Base-by-base conservation (phyloP, 768 basidiomycete species). In the Collybia nuda region DNA sequence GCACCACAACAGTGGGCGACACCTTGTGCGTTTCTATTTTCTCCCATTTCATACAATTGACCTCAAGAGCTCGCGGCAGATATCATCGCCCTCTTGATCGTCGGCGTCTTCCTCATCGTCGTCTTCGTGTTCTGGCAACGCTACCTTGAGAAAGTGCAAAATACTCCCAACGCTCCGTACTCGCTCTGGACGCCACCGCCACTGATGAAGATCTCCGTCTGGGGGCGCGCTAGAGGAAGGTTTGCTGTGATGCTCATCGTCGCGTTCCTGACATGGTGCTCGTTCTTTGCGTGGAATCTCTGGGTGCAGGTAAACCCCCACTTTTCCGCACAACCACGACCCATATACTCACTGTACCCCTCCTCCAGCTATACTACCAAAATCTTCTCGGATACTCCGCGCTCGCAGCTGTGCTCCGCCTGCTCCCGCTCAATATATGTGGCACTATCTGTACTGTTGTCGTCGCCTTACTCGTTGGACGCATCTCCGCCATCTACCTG, bases 401-500 rank as follows among this genome's bases (percentile, higher is more conserved):
- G 0, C 67, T 92, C 15, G 67, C 71, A 8, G 79, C 85, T 0
- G 86, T 89, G 64, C 52, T 87, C 17, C 79, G 87, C 1, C 66
- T 91, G 42, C 51, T 90, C 1, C 90, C 90, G 1, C 88, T 88
- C 84, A 78, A 80, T 24, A 59, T 90, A 14, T 77, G 76, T 12
- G 90, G 90, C 3, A 51, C 81, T 6, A 32, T 79, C 3, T 85
- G 84, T 58, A 90, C 89, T 59, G 52, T 83, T 24, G 61, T 88
- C 44, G 80, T 90, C 15, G 86, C 84, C 0, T 45, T 85, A 17
- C 70, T 83, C 42, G 75, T 88, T 37, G 70, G 74, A 2, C 78
- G 70, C 47, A 64, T 90, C 4, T 74, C 81, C 5, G 62, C 88
- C 2, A 69, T 82, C 0, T 75, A 71, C 44, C 71, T 92, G 23